Evolutionary conservation across 176 grass and related monocot genomes (phyloP), one percentile per base, ranked within the genome.

Genomic region (Aegilops bicornis): DNA sequence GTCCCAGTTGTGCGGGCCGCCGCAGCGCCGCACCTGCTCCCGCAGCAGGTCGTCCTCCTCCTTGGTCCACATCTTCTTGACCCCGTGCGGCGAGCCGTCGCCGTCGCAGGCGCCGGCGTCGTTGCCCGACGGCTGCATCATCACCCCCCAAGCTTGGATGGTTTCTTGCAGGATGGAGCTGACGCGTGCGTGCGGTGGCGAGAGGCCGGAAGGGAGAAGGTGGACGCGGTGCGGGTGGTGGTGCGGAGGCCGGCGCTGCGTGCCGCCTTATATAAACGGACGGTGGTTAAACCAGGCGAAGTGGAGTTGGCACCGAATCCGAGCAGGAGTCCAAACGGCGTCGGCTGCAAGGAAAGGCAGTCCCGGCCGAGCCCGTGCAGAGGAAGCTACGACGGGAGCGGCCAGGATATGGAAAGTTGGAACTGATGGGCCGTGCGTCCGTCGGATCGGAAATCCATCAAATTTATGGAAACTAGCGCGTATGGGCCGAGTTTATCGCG

Each of bases 21-120:
- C 89, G 33, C 89, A 73, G 27, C 2, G 74, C 2, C 77, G 83
- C 80, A 97, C 94, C 74, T 92, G 83, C 36, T 84, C 56, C 23
- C 15, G 85, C 70, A 94, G 88, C 86, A 31, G 58, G 0, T 17
- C 58, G 67, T 93, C 89, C 90, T 97, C 95, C 3, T 88, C 64
- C 23, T 79, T 69, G 47, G 84, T 95, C 95, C 95, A 95, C 64
- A 77, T 88, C 82, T 95, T 97, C 73, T 82, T 90, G 65, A 40
- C 40, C 78, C 6, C 14, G 73, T 32, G 30, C 71, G 19, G 25
- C 16, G 16, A 59, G 54, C 54, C 20, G 20, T 54, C 54, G 19
- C 19, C 31, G 0, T 12, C 10, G 25, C 14, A 22, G 42, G n/a
- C 71, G 71, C 10, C 62, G 78, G 2, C 36, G 64, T 29, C 14